Evolutionary conservation across 2,329 filamentous ascomycete genomes (phyloP), one percentile per base, ranked within the genome.

Genomic region (Corynespora cassiicola): DNA sequence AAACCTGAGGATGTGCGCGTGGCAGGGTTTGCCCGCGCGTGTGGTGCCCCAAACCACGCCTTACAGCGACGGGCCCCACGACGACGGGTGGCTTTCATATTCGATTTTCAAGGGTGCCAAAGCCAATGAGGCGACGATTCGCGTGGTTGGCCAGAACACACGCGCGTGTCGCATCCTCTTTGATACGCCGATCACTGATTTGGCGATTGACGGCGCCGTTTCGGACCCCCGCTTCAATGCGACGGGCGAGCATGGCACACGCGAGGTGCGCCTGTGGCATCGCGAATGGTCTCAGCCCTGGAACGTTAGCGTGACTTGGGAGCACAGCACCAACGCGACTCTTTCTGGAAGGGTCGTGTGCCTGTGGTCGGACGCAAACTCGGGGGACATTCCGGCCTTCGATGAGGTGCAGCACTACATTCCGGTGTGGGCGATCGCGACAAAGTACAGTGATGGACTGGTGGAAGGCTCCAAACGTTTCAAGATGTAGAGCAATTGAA

Each of bases 341-440:
- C 52, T 60, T 60, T 65, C 63, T 48, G 88, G 90, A 1, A 78
- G 73, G 21, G 82, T 91, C 1, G 77, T 85, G 11, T 97, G 94
- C 68, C 74, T 88, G 20, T 97, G 91, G 90, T 90, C 86, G 56
- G 94, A 99, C 71, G 84, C 81, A 28, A 96, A 96, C 58, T 71
- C 74, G 22, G 85, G 82, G 3, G 76, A 77, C 1, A 90, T 97
- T 31, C 91, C 92, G 0, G 91, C 91, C 1, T 79, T 92, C 34
- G 87, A 94, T 54, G 91, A 97, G 69, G 76, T 88, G 31, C 74
- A 80, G 52, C 79, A 84, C 63, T 96, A 84, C 69, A 78, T 84
- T 52, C 94, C 94, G 1, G 73, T 76, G 4, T 99, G 94, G 94
- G 82, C 84, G 6, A 84, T 85, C 7, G 75, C 90, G 18, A 84